Conservation (phyloP, 2,329 filamentous ascomycete species). For the Chrysoporthe deuterocubensis region DNA sequence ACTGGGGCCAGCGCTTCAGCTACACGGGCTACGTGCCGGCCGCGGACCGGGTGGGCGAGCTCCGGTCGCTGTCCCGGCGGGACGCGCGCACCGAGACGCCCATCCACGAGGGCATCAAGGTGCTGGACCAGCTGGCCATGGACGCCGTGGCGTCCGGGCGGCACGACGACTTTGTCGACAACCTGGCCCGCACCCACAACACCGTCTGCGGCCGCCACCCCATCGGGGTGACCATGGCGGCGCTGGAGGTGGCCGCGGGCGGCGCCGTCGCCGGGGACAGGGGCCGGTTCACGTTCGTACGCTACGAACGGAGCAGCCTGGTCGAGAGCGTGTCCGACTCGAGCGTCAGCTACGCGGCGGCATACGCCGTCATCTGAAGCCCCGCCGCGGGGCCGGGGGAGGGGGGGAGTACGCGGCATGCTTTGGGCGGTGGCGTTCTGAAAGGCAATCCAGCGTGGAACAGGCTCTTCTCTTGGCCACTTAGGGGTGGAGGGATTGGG, state of each 20-base stretch:
- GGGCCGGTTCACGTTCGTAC: conserved; percentile 74
- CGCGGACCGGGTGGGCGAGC: conserved; percentile 44
- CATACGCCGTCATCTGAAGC: conserved; percentile 75
- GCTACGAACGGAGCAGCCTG: conserved; percentile 85
- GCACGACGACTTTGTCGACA: conserved; percentile 71
- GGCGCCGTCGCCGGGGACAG: conserved; percentile 49
- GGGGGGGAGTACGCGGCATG: background rate
- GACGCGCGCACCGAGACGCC: conserved; percentile 46
- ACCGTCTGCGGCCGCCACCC: conserved; percentile 95
- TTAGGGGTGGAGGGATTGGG: too few species aligned
- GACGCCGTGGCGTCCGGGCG: conserved; percentile 78
- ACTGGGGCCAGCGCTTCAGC: conserved; percentile 85
- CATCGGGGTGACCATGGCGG: conserved; percentile 91
- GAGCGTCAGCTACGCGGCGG: conserved; percentile 94
- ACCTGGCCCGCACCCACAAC: conserved; percentile 75
- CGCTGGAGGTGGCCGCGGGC: conserved; percentile 60
- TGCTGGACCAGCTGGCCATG: conserved; percentile 82
- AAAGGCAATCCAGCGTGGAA: background rate
- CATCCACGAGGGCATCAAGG: conserved; percentile 85
- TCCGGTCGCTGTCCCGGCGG: conserved; percentile 42
- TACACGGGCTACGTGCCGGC: conserved; percentile 78
- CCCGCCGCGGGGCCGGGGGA: background rate
- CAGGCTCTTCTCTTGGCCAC: too few species aligned
- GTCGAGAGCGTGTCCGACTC: conserved; percentile 70
- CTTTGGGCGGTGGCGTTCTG: background rate